phyloP scores from a whole-genome alignment of 1,284 basidiomycete species.

The Cutaneotrichosporon cavernicola region DNA sequence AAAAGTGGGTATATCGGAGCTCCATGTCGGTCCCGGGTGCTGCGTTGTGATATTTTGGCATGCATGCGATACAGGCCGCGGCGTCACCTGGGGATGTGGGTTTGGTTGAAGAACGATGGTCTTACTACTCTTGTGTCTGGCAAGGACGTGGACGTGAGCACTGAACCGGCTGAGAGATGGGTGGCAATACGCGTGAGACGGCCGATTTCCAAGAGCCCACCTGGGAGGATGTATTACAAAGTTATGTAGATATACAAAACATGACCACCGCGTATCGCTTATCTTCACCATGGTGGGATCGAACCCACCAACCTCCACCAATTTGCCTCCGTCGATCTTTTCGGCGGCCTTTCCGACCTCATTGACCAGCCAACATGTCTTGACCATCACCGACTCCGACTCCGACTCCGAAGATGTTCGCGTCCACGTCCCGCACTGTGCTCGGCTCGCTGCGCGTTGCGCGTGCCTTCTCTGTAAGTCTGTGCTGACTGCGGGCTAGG shows the following conservation, averaged over 20 bases:
- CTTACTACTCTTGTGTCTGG: too few species aligned
- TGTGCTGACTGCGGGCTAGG: not conserved
- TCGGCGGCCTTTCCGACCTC: conserved; percentile 5
- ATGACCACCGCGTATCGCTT: too few species aligned
- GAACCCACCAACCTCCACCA: not conserved
- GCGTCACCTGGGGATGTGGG: too few species aligned
- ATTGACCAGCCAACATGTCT: too few species aligned
- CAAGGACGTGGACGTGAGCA: not conserved
- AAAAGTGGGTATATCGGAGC: not conserved
- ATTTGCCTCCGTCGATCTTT: conserved; percentile 7
- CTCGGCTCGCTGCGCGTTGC: conserved; percentile 21
- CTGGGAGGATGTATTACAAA: not conserved
- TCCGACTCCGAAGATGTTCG: conserved; percentile 34
- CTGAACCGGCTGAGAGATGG: not conserved
- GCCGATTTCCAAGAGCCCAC: too few species aligned
- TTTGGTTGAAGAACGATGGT: too few species aligned
- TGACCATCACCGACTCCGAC: conserved; percentile 11
- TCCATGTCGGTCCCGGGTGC: not conserved
- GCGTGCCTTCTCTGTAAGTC: conserved; percentile 24
- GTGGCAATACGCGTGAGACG: not conserved
- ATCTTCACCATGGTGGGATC: not conserved
- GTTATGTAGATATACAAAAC: not conserved
- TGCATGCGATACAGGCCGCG: not conserved
- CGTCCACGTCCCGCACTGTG: conserved; percentile 34
- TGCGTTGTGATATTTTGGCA: not conserved